Percentiles rank a stretch among this genome's conserved stretches.
Conservation (phyloP, 306 rosid genomes). For the Hippophae rhamnoides region DNA sequence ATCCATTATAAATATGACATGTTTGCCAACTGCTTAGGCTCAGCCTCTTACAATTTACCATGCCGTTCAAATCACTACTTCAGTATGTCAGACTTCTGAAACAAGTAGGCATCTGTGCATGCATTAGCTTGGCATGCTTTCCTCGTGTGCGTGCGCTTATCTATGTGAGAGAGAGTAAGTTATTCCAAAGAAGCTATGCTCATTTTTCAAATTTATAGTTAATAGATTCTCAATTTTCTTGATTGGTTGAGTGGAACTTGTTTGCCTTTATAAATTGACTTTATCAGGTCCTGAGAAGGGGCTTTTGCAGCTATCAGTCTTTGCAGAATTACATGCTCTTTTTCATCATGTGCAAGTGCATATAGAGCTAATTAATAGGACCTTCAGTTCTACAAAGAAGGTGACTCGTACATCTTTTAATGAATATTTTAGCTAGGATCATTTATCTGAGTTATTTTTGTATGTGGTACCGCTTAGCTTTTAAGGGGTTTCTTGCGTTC, state of each 20-base stretch:
- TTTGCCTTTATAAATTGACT: constrained; percentile 3
- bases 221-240: constrained; percentile 4
- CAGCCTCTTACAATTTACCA: constrained; percentile 76
- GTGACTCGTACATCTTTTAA: constrained; percentile 28
- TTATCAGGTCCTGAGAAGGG: constrained; percentile 81
- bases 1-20: neutral
- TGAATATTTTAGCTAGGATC: neutral
- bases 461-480: neutral
- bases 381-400: constrained; percentile 67
- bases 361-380: constrained; percentile 57
- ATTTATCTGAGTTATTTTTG: neutral
- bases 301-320: constrained; percentile 64
- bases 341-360: constrained; percentile 54
- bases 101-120: constrained; percentile 38
- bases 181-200: no score
- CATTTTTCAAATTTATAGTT: neutral
- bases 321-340: constrained; percentile 68
- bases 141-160: neutral
- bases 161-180: no score
- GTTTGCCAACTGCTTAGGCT: constrained; percentile 12
- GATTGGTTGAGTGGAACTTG: constrained; percentile 5
- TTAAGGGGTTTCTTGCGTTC: neutral
- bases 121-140: constrained; percentile 74
- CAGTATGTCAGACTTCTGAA: constrained; percentile 35
- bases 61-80: constrained; percentile 50